Evolutionary conservation across 257 asterid species (phyloP), one percentile per base, ranked within the genome.

Genomic region (Solanum chmielewskii): DNA sequence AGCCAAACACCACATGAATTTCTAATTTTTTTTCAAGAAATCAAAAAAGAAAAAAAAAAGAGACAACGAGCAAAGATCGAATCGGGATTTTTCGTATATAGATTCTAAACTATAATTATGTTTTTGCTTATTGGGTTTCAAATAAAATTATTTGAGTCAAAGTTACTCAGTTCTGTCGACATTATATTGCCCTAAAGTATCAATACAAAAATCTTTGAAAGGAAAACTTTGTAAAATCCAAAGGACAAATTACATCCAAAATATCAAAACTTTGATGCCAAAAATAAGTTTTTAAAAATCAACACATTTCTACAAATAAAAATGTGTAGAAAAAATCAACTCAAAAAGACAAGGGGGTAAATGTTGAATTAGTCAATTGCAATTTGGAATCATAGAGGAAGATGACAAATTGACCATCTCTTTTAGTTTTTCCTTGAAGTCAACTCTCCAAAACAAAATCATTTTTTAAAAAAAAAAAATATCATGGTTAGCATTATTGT

Each of bases 121-220:
- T 33, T 33, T 33, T 33, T 18, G 27, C 15, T 8, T 33, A 71
- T 21, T 18, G 2, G 14, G n/a, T 33, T 8, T 7, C 18, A 25
- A 16, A 71, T 71, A 71, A 11, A 11, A 33, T 0, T 49, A 71
- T 70, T 1, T 70, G 13, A 16, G 0, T 10, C 12, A 70, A 70
- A 70, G 44, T 4, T 70, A 31, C 7, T 70, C 6, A 18, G 2
- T 71, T 33, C 0, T 1, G 0, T 23, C 31, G 9, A 73, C 4
- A 1, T 0, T 1, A 10, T 39, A 75, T 39, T 75, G 12, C 12
- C 13, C 56, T 39, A 6, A 11, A 21, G 33, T 21, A 74, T 3
- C 31, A 4, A 74, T 0, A 21, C 27, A 13, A 7, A 42, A 0
- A 18, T 3, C 14, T 37, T 13, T 0, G 23, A 41, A 13, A 41